phyloP scores from a whole-genome alignment of 768 basidiomycete genomes.

The Mycena floridula region DNA sequence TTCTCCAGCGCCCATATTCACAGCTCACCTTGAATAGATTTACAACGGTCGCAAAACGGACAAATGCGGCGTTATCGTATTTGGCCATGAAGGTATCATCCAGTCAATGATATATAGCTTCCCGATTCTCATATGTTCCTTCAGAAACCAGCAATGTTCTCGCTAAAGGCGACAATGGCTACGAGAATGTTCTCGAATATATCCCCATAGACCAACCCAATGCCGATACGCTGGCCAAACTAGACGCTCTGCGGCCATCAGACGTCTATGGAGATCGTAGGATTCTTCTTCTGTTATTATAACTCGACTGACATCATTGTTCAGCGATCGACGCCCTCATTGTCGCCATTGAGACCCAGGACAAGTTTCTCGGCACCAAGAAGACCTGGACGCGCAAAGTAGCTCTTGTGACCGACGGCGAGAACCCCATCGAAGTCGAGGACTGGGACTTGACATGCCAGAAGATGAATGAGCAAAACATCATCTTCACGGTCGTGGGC shows the following conservation, averaged over 20 bases:
- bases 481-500: slow-evolving; percentile 74
- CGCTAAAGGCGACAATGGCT: slow-evolving; percentile 56
- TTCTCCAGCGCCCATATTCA: not conserved
- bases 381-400: slow-evolving; percentile 84
- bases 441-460: slow-evolving; percentile 66
- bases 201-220: slow-evolving; percentile 66
- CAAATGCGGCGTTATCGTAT: slow-evolving; percentile 83
- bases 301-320: not conserved
- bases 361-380: slow-evolving; percentile 58
- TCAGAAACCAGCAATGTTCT: slow-evolving; percentile 64
- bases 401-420: slow-evolving; percentile 81
- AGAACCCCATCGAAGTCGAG: slow-evolving; percentile 64
- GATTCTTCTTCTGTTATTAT: slow-evolving; percentile 15
- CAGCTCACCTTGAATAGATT: slow-evolving; percentile 46
- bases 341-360: slow-evolving; percentile 79
- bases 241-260: slow-evolving; percentile 55
- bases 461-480: slow-evolving; percentile 55
- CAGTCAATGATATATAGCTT: not conserved
- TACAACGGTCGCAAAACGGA: slow-evolving; percentile 91
- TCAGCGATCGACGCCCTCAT: slow-evolving; percentile 83
- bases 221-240: slow-evolving; percentile 55
- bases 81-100: slow-evolving; percentile 72
- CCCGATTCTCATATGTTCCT: slow-evolving; percentile 3
- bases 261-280: slow-evolving; percentile 58
- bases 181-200: slow-evolving; percentile 68